Base-by-base conservation (phyloP, 257 asterid species). In the Solanum chiquidenum region DNA sequence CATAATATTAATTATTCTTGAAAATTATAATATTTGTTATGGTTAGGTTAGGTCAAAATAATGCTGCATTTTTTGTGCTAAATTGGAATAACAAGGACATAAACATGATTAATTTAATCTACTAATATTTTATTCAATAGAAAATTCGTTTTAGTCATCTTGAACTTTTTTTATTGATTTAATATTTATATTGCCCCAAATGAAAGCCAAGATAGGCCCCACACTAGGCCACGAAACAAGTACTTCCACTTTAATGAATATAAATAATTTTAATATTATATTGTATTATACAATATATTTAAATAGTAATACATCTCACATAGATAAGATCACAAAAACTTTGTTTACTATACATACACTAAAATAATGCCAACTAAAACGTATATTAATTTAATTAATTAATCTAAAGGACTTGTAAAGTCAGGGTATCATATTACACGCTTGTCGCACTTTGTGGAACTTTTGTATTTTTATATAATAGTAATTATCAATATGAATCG, bases 401-500 rank as follows among this genome's bases (percentile, higher is more conserved):
- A 69, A 69, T 84, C 69, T 76, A 91, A 89, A 85, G 88, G 69
- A 87, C 86, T 90, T 87, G 62, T 88, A 89, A 92, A 92, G 94
- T 91, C 83, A 89, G 89, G 91, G 90, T 87, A 91, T 86, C 88
- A 72, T 87, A 90, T 91, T 87, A 90, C 95, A 93, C 94, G 94
- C 95, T 90, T 93, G 95, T 92, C 95, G 91, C 93, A 92, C 90
- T 90, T 86, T 88, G 86, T 66, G 87, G 89, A 90, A 89, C 55
- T 86, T 86, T 91, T 88, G 46, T 80, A 72, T 49, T 86, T 85
- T 68, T 35, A 68, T 83, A 37, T 23, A 31, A 10, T 12, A 31
- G 25, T 14, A 38, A 10, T 64, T 79, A 62, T 5, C 5, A 25
- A n/a, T 68, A 68, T 27, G 1, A 68, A 27, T 27, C 1, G n/a